Base-by-base conservation (phyloP, 2,329 filamentous ascomycete species). In the Volutella citrinella region DNA sequence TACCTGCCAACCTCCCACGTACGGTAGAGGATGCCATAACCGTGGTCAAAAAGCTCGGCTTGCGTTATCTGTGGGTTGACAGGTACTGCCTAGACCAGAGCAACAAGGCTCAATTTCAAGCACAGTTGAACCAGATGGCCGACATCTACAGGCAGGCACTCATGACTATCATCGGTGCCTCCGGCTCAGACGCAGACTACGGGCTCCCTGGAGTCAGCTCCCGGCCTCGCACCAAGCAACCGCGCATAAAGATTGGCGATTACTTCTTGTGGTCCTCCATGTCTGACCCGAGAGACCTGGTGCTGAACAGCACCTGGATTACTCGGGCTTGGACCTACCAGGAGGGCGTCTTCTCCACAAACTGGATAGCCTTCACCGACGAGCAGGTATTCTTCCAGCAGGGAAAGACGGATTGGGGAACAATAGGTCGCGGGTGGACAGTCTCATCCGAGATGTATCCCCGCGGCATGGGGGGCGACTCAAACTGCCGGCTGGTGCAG, bases 141-240 rank as follows among this genome's bases (percentile, higher is more conserved):
- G 34, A 37, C 18, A 40, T 40, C 20, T 40, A 40, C n/a, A 27
- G 38, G 21, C 33, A 37, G 10, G 38, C 38, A n/a, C 22, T 40
- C 9, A 7, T 40, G 3, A 36, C 32, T 5, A 40, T 40, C 12
- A 30, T 36, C 8, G 38, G 20, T 2, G 33, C 38, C 5, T 29
- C 38, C 33, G 38, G 38, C n/a, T 33, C 38, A 16, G 26, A 27
- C 19, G 33, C 38, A 4, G 32, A 36, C n/a, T 40, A 40, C 22
- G 38, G 38, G 7, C 22, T 40, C 4, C 38, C 38, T 12, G 38
- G 38, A 2, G 33, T 40, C 8, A 33, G 38, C 10, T 33, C 29
- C 24, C 33, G 29, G 3, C 7, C 21, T 30, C 33, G 38, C 2
- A 32, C 10, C 12, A 40, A 33, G 10, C 38, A 40, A 13, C 38